Evolutionary conservation across 2,329 filamentous ascomycete genomes (phyloP).

Genomic region (Aureobasidium sp.): DNA sequence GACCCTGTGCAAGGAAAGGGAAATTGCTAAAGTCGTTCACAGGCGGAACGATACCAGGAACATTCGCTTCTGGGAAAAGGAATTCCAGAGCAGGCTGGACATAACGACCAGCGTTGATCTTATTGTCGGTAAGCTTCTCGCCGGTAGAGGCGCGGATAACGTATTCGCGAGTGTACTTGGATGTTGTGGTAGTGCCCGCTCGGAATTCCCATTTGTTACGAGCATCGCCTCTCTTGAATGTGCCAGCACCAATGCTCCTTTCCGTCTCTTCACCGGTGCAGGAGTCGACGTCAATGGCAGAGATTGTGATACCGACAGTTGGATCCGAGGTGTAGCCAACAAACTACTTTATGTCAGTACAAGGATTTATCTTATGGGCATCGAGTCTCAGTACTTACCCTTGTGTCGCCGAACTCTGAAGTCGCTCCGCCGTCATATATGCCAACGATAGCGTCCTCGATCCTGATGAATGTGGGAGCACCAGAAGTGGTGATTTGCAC

Average conservation of each 20-base stretch:
- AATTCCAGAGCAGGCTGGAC: constrained; percentile 35
- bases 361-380: not conserved
- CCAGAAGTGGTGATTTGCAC: constrained; percentile 31
- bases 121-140: constrained; percentile 29
- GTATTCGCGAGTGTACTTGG: constrained; percentile 35
- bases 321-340: constrained; percentile 34
- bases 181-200: constrained; percentile 21
- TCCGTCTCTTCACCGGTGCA: constrained; percentile 33
- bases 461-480: constrained; percentile 32
- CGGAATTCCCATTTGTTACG: constrained; percentile 35
- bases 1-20: constrained; percentile 24
- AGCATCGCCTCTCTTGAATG: constrained; percentile 22
- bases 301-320: constrained; percentile 27
- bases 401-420: constrained; percentile 30
- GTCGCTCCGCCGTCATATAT: constrained; percentile 28
- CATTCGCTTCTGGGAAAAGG: constrained; percentile 35
- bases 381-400: constrained; percentile 12
- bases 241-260: constrained; percentile 28
- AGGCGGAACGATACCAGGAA: constrained; percentile 28
- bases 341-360: constrained; percentile 19
- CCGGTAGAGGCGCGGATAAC: constrained; percentile 28
- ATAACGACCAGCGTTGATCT: constrained; percentile 34
- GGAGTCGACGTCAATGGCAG: constrained; percentile 34
- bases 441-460: constrained; percentile 36
- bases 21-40: constrained; percentile 30